A percentile compares a stretch with the other conserved stretches of the same genome.
Conservation (phyloP, 148 eudicot species). For the Cornus florida region DNA sequence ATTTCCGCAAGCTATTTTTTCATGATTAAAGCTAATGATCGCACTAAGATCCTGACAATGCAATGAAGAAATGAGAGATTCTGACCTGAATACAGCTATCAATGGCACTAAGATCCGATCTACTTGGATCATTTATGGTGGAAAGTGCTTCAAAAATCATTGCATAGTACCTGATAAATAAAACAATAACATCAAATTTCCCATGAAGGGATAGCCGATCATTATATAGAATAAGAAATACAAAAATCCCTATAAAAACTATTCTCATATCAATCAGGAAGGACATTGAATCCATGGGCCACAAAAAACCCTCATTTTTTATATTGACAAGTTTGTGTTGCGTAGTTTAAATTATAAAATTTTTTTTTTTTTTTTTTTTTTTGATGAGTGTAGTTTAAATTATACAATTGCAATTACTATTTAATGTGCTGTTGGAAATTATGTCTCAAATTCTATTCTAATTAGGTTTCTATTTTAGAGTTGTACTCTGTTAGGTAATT, state of each 20-base stretch:
- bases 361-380: too few relatives aligned
- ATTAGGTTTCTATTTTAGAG: too few relatives aligned
- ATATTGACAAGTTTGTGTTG: too few relatives aligned
- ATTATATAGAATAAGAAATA: background rate
- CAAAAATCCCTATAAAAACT: background rate
- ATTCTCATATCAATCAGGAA: background rate
- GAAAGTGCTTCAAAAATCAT: slow-evolving; percentile 34
- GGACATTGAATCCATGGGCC: background rate
- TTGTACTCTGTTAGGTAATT: too few relatives aligned
- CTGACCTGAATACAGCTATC: slow-evolving; percentile 28
- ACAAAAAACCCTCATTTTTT: too few relatives aligned
- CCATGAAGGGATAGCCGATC: background rate
- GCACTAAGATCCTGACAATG: background rate
- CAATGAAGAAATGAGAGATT: background rate
- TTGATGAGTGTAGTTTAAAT: too few relatives aligned
- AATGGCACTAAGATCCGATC: slow-evolving; percentile 23
- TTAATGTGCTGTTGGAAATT: too few relatives aligned
- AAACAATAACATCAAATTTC: background rate
- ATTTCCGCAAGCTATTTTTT: background rate
- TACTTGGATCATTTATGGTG: slow-evolving; percentile 17
- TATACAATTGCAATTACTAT: too few relatives aligned
- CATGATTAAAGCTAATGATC: too few relatives aligned
- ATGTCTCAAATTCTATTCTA: too few relatives aligned
- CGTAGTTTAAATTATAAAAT: too few relatives aligned
- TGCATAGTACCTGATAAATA: slow-evolving; percentile 16